Conservation (phyloP, 306 rosid genomes). For the Acacia melanoxylon region DNA sequence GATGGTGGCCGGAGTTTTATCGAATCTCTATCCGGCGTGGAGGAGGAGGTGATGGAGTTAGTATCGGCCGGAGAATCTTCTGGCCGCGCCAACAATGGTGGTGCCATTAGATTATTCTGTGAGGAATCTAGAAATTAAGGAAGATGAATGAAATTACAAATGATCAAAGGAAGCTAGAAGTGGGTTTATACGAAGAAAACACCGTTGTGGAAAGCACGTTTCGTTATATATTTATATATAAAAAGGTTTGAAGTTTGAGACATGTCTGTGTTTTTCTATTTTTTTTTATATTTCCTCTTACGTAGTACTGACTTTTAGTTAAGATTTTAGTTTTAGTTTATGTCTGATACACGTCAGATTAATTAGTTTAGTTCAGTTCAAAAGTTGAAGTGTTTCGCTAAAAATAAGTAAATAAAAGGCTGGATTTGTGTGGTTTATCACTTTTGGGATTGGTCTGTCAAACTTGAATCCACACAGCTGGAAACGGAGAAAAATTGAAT, state of each 20-base stretch:
- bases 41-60: not conserved
- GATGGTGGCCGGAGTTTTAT: not conserved
- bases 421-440: not conserved
- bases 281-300: not conserved
- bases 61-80: not conserved
- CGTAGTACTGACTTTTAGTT: constrained; percentile 26
- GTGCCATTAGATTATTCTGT: constrained; percentile 17
- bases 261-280: not conserved
- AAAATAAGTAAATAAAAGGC: not conserved
- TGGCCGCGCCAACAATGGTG: not conserved
- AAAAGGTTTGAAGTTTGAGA: constrained; percentile 14
- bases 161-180: not conserved
- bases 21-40: not conserved
- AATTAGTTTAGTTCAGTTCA: constrained; percentile 20
- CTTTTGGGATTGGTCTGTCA: not conserved
- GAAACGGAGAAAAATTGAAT: not conserved
- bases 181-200: constrained; percentile 28
- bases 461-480: not conserved
- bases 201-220: constrained; percentile 40
- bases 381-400: not conserved
- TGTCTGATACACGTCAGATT: not conserved
- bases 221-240: not conserved
- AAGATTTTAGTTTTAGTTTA: constrained; percentile 7
- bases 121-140: not conserved
- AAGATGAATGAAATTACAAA: not conserved